phyloP scores from a whole-genome alignment of 2,329 filamentous ascomycete species.

The Trichoderma gracile region DNA sequence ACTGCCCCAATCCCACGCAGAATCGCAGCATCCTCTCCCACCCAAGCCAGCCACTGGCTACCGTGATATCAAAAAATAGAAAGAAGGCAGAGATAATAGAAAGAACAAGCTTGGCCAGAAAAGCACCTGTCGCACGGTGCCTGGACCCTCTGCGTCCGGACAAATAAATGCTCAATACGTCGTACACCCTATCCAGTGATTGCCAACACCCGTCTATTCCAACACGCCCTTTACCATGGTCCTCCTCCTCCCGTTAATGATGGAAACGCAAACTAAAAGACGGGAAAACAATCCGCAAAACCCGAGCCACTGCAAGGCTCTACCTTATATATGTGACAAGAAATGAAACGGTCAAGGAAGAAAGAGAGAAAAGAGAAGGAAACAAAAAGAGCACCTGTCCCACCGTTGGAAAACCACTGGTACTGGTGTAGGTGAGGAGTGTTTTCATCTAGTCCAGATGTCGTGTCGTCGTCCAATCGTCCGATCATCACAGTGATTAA shows the following conservation, averaged over 20 bases:
- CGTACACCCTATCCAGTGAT: conserved; percentile 23
- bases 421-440: neutral
- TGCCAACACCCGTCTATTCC: conserved; percentile 23
- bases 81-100: neutral
- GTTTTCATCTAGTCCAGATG: conserved; percentile 27
- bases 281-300: conserved; percentile 12
- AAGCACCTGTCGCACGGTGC: neutral
- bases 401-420: conserved; percentile 4
- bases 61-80: conserved; percentile 15
- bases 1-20: too few species aligned
- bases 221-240: conserved; percentile 21
- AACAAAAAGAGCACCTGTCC: conserved; percentile 10
- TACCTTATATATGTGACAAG: conserved; percentile 3
- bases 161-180: conserved; percentile 18
- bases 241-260: neutral
- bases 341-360: too few species aligned
- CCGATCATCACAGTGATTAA: conserved; percentile 35
- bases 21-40: too few species aligned
- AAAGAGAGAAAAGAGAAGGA: neutral
- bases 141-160: neutral
- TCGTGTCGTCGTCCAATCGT: conserved; percentile 40
- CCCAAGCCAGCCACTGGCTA: neutral
- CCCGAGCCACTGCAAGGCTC: neutral
- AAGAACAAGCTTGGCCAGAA: neutral
- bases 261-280: neutral